phyloP scores from a whole-genome alignment of 805 yeast species.

The Candida vaughaniae region DNA sequence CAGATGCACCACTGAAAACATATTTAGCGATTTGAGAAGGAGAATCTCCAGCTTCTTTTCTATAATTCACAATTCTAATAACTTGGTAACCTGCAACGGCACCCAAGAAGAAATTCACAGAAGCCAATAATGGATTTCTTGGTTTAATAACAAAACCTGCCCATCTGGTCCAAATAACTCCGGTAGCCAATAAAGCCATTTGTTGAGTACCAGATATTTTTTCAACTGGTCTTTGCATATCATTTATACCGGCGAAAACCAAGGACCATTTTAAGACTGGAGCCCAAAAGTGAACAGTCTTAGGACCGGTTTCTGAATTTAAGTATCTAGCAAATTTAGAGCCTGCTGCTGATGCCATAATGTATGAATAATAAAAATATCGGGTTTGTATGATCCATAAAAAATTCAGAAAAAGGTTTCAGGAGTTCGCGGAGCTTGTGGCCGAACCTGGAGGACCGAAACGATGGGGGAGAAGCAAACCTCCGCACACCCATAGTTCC shows the following conservation, averaged over 20 bases:
- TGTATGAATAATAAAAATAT: slow-evolving; percentile 1
- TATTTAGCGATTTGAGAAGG: slow-evolving; percentile 56
- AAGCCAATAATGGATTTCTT: slow-evolving; percentile 80
- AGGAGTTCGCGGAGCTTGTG: too few relatives aligned
- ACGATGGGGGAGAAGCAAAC: too few relatives aligned
- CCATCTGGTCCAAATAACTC: slow-evolving; percentile 98
- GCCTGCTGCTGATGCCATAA: slow-evolving; percentile 35
- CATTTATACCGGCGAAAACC: slow-evolving; percentile 89
- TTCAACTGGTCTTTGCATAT: slow-evolving; percentile 87
- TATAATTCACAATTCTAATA: slow-evolving; percentile 65
- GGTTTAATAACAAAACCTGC: slow-evolving; percentile 87
- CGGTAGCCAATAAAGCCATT: slow-evolving; percentile 84
- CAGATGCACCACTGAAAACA: slow-evolving; percentile 49
- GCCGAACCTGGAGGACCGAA: too few relatives aligned
- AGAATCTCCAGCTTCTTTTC: slow-evolving; percentile 63
- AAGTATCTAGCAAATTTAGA: slow-evolving; percentile 68
- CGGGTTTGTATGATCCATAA: not conserved
- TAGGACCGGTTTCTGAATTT: slow-evolving; percentile 91
- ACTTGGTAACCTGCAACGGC: slow-evolving; percentile 87
- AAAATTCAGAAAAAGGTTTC: too few relatives aligned
- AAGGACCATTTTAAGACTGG: slow-evolving; percentile 72
- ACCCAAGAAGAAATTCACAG: slow-evolving; percentile 92
- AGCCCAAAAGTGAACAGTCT: slow-evolving; percentile 96
- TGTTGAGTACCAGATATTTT: slow-evolving; percentile 88
- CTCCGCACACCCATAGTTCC: too few relatives aligned